Evolutionary conservation across 495 filamentous ascomycete genomes (phyloP).

Genomic region (Haplographium delicatum): DNA sequence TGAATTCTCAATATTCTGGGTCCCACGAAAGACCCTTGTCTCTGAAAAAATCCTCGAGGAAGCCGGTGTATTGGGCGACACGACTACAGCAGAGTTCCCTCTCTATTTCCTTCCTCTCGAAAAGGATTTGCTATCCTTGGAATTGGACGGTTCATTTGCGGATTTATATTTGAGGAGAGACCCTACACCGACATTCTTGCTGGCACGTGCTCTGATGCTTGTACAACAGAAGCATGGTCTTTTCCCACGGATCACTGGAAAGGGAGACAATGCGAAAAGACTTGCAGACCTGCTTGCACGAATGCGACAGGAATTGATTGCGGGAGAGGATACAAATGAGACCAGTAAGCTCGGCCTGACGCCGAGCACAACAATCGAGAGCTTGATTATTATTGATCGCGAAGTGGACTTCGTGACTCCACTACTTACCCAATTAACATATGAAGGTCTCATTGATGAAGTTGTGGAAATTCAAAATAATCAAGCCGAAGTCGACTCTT

Average conservation of each 20-base stretch:
- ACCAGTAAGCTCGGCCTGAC: constrained; percentile 61
- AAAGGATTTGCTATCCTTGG: constrained; percentile 84
- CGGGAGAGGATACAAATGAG: constrained; percentile 64
- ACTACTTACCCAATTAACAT: constrained; percentile 91
- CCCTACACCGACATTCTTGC: constrained; percentile 78
- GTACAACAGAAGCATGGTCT: constrained; percentile 89
- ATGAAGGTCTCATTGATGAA: constrained; percentile 95
- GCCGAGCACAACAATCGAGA: constrained; percentile 85
- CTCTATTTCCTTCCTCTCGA: constrained; percentile 89
- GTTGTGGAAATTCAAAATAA: constrained; percentile 84
- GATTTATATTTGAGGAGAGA: constrained; percentile 91
- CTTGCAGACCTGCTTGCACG: constrained; percentile 84
- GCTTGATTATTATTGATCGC: constrained; percentile 89
- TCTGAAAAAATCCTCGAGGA: constrained; percentile 91
- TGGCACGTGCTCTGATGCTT: constrained; percentile 90
- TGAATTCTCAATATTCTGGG: constrained; percentile 93
- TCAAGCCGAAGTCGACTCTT: constrained; percentile 88
- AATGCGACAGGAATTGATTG: constrained; percentile 87
- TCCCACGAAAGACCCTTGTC: constrained; percentile 84
- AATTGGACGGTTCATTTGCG: constrained; percentile 78
- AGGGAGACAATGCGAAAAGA: constrained; percentile 87
- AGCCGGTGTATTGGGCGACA: constrained; percentile 87
- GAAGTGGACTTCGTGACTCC: constrained; percentile 90
- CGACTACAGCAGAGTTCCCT: constrained; percentile 78
- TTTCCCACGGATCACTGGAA: constrained; percentile 92